Evolutionary conservation across 1,284 basidiomycete species (phyloP).

Genomic region (Melampsora americana): DNA sequence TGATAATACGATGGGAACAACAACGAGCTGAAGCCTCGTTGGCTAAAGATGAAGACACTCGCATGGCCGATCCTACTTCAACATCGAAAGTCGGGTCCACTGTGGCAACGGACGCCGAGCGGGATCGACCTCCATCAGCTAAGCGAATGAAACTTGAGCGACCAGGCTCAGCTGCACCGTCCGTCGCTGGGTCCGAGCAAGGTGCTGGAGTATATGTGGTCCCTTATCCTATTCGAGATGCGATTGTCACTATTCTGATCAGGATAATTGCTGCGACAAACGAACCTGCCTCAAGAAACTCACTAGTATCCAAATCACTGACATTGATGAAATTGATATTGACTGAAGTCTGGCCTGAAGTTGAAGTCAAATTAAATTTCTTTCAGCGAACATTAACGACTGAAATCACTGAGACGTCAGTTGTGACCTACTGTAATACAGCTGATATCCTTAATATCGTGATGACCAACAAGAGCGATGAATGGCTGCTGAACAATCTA

Average conservation of each 20-base stretch:
- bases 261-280: constrained; percentile 72
- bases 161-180: constrained; percentile 43
- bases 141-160: constrained; percentile 44
- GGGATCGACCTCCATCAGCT: constrained; percentile 47
- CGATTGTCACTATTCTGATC: constrained; percentile 87
- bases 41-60: constrained; percentile 50
- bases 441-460: constrained; percentile 88
- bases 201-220: constrained; percentile 62
- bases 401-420: constrained; percentile 69
- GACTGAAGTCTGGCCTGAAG: constrained; percentile 81
- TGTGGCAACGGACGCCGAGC: constrained; percentile 55
- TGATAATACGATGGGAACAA: constrained; percentile 56
- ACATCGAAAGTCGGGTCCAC: constrained; percentile 35
- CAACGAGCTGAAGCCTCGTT: constrained; percentile 59
- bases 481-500: constrained; percentile 77
- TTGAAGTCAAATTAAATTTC: constrained; percentile 84
- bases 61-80: constrained; percentile 6
- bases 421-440: constrained; percentile 72
- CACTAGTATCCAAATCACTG: constrained; percentile 73
- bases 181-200: constrained; percentile 40
- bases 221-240: constrained; percentile 76
- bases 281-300: constrained; percentile 65
- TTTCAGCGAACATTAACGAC: constrained; percentile 71
- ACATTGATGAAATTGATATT: constrained; percentile 76
- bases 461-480: constrained; percentile 73